Evolutionary conservation across 2,329 filamentous ascomycete genomes (phyloP).

Genomic region (Colletotrichum higginsianum): DNA sequence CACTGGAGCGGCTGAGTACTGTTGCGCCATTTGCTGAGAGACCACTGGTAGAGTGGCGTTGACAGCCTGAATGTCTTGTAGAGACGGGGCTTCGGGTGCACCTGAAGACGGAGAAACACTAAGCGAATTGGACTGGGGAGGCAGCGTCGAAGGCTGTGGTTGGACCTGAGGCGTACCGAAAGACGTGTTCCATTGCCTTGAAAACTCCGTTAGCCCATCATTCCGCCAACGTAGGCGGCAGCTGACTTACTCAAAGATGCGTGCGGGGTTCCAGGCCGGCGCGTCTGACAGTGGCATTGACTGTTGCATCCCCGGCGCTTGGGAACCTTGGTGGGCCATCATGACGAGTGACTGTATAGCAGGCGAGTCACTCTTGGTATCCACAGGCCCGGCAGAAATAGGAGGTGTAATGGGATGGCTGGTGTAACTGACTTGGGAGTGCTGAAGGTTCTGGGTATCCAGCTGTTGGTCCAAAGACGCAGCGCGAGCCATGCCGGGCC

Average conservation of each 20-base stretch:
- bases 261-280: slow-evolving; percentile 84
- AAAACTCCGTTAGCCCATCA: slow-evolving; percentile 39
- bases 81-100: slow-evolving; percentile 67
- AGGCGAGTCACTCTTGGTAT: slow-evolving; percentile 84
- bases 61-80: slow-evolving; percentile 68
- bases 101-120: slow-evolving; percentile 68
- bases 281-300: slow-evolving; percentile 75
- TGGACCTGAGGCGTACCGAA: slow-evolving; percentile 81
- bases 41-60: slow-evolving; percentile 60
- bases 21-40: slow-evolving; percentile 63
- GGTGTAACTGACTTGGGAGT: slow-evolving; percentile 76
- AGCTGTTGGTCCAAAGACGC: slow-evolving; percentile 70
- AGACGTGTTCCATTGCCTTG: slow-evolving; percentile 93
- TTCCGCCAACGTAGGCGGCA: background rate
- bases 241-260: slow-evolving; percentile 87
- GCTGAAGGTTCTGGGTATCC: slow-evolving; percentile 65
- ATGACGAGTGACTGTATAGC: slow-evolving; percentile 80
- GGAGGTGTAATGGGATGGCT: slow-evolving; percentile 85
- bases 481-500: slow-evolving; percentile 60
- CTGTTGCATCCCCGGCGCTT: slow-evolving; percentile 66
- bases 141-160: slow-evolving; percentile 58
- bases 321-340: slow-evolving; percentile 74
- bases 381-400: slow-evolving; percentile 79
- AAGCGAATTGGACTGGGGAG: slow-evolving; percentile 65
- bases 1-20: slow-evolving; percentile 68